Base-by-base conservation (phyloP, 2,329 filamentous ascomycete species). In the Stemphylium beticola region DNA sequence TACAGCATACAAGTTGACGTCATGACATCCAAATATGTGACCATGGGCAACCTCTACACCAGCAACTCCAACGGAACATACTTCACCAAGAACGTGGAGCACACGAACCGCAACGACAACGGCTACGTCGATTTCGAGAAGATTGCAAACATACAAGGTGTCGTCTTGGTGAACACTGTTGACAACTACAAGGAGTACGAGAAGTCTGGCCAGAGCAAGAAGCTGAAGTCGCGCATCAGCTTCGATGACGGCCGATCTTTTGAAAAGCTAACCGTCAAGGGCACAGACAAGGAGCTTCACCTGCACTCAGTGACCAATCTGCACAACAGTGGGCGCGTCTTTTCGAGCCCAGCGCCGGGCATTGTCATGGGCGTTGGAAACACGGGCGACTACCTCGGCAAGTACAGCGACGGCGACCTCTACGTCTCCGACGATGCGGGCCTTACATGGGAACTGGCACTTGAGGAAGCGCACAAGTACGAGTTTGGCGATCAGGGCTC, bases 1-100 rank as follows among this genome's bases (percentile, higher is more conserved):
- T 97, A 99, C 80, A 97, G 93, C 79, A 92, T 99, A 65, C 93
- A 98, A 77, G 87, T 99, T 50, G 93, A 98, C 75, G 93, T 98
- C 60, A 88, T 93, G 83, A 91, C 89, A 1, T 82, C 82, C 10
- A 78, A 75, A 52, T 83, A 83, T 11, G 83, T 82, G 33, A 85
- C 89, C 0, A 93, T 96, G 85, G 96, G 95, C 31, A 87, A 90
- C 10, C 82, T 99, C 52, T 93, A 97, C 69, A 96, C 92, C 5
- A 98, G 93, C 72, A 99, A 99, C 74, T 98, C 93, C 29, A 96
- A 98, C 72, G 95, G 95, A 57, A 97, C 92, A 2, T 97, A 93
- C 75, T 99, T 98, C 73, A 95, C 90, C 2, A 87, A 89, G 68
- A 98, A 96, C 67, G 84, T 93, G 51, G 90, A 96, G 55, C 89